phyloP scores from a whole-genome alignment of 2,329 filamentous ascomycete genomes.

The Sphaerulina musiva region DNA sequence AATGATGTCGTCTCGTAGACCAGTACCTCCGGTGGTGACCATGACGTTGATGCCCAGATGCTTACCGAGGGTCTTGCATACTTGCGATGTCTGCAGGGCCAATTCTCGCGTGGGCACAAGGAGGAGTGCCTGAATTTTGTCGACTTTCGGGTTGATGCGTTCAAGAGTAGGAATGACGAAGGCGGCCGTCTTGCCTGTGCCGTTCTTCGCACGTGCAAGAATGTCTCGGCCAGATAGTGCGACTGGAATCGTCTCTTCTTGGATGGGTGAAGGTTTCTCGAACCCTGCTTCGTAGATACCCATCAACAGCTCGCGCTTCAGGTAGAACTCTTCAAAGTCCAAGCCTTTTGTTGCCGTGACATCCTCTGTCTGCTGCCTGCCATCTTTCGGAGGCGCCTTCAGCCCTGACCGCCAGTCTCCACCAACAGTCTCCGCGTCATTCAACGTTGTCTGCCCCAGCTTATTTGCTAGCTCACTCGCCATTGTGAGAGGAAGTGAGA shows the following conservation, averaged over 20 bases:
- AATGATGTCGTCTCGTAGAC: slow-evolving; percentile 92
- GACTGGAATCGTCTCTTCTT: slow-evolving; percentile 98
- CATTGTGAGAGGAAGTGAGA: slow-evolving; percentile 32
- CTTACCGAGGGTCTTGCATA: slow-evolving; percentile 97
- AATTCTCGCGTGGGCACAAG: slow-evolving; percentile 94
- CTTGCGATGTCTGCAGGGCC: slow-evolving; percentile 95
- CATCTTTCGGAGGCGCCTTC: slow-evolving; percentile 67
- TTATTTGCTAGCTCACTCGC: slow-evolving; percentile 49
- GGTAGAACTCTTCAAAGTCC: slow-evolving; percentile 93
- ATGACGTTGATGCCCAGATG: slow-evolving; percentile 97
- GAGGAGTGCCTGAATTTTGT: slow-evolving; percentile 93
- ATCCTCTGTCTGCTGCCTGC: slow-evolving; percentile 84
- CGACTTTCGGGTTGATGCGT: slow-evolving; percentile 91
- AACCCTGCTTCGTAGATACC: slow-evolving; percentile 99
- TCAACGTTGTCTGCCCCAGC: slow-evolving; percentile 50
- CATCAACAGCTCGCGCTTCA: slow-evolving; percentile 95
- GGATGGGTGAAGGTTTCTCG: slow-evolving; percentile 96
- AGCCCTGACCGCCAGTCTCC: slow-evolving; percentile 70
- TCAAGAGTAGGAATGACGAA: slow-evolving; percentile 95
- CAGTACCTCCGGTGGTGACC: slow-evolving; percentile 96
- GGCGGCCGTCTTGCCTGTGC: slow-evolving; percentile 95
- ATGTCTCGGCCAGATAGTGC: slow-evolving; percentile 93
- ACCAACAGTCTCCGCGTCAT: slow-evolving; percentile 43
- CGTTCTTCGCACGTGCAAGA: slow-evolving; percentile 93
- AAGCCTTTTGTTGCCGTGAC: slow-evolving; percentile 96